Conservation (phyloP, 306 rosid species). For the Citrullus mucosospermus region DNA sequence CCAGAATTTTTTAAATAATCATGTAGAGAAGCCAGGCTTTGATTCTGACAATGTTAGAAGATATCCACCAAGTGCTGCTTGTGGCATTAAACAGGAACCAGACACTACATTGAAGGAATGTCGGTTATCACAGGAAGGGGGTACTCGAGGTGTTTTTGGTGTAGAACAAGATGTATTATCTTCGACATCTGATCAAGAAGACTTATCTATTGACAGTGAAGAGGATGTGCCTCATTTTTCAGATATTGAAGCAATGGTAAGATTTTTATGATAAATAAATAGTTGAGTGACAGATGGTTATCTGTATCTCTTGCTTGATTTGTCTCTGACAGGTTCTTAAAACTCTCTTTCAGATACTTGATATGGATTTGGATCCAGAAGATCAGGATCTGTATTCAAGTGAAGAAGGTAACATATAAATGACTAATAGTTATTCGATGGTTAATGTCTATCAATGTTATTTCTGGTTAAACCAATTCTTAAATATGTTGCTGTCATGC, state of each 20-base stretch:
- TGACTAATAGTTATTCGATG: not conserved
- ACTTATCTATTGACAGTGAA: conserved; percentile 42
- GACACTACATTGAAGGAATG: conserved; percentile 33
- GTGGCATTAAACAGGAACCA: conserved; percentile 27
- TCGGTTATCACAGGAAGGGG: conserved; percentile 25
- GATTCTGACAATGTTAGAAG: conserved; percentile 24
- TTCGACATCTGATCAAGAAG: conserved; percentile 36
- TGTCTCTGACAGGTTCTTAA: conserved; percentile 1
- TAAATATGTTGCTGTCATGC: not conserved
- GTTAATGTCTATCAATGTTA: not conserved
- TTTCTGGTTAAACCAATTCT: conserved; percentile 1
- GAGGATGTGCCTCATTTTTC: conserved; percentile 81
- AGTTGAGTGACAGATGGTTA: not conserved
- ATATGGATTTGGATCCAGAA: conserved; percentile 90
- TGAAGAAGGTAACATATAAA: conserved; percentile 58
- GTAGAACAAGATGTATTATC: conserved; percentile 27
- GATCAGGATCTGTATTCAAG: conserved; percentile 39
- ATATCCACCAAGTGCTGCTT: conserved; percentile 27
- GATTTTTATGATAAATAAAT: not conserved
- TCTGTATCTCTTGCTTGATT: not conserved
- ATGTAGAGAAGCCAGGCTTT: conserved; percentile 23
- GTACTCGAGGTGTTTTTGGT: conserved; percentile 19
- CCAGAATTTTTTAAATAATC: conserved; percentile 20
- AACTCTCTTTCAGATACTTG: conserved; percentile 59
- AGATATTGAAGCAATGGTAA: conserved; percentile 93